Evolutionary conservation across 768 basidiomycete species (phyloP).

Genomic region (Tephrocybe sp.): DNA sequence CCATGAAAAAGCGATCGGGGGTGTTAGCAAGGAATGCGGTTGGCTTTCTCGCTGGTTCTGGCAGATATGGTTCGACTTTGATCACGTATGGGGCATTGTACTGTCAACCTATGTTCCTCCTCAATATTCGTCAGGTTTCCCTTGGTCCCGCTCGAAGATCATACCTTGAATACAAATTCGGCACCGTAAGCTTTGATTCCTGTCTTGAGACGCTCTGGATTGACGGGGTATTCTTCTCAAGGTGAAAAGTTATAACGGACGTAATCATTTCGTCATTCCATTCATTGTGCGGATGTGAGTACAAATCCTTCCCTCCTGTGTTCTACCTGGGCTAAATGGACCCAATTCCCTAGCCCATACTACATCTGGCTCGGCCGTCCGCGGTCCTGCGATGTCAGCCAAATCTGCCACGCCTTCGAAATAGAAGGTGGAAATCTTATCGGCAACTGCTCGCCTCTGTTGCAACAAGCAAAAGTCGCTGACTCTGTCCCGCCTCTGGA

Average conservation of each 20-base stretch:
- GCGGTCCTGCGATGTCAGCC: conserved; percentile 57
- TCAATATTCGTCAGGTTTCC: conserved; percentile 33
- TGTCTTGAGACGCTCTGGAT: neutral
- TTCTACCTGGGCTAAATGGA: neutral
- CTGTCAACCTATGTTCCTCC: neutral
- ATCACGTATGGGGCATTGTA: conserved; percentile 35
- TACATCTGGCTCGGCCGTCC: conserved; percentile 78
- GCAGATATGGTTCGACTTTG: conserved; percentile 70
- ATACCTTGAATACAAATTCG: conserved; percentile 79
- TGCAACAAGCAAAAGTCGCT: conserved; percentile 32
- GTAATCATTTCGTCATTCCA: conserved; percentile 70
- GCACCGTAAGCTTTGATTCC: conserved; percentile 46
- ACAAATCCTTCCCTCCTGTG: neutral
- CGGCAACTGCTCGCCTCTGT: conserved; percentile 46
- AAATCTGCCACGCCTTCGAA: conserved; percentile 58
- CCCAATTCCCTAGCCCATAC: conserved; percentile 45
- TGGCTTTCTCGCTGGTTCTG: conserved; percentile 79
- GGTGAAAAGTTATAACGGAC: conserved; percentile 70
- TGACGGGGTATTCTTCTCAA: conserved; percentile 16
- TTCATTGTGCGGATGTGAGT: conserved; percentile 61
- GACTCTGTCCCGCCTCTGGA: conserved; percentile 41
- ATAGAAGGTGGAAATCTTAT: conserved; percentile 60
- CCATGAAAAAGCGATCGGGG: conserved; percentile 64
- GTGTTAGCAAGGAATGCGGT: conserved; percentile 55
- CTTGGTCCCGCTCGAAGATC: conserved; percentile 59